Evolutionary conservation across 1,284 basidiomycete species (phyloP).

Genomic region (Ceratobasidium sp.): DNA sequence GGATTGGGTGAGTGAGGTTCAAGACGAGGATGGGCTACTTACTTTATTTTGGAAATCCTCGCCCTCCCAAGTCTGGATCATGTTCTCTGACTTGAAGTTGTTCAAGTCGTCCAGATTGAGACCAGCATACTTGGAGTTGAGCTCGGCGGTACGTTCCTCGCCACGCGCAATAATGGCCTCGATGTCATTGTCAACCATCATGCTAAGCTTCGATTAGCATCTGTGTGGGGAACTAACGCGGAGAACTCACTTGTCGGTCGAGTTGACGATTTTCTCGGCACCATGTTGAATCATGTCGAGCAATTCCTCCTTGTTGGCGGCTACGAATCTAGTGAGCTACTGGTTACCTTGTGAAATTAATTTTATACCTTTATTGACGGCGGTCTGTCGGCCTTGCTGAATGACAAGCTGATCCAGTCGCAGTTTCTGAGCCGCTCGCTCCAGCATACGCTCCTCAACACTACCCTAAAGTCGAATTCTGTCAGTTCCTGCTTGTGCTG

Average conservation of each 20-base stretch:
- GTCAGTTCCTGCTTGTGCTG: no score
- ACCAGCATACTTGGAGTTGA: conserved; percentile 92
- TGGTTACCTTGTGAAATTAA: background rate
- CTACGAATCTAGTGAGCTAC: conserved; percentile 48
- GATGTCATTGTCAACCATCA: conserved; percentile 90
- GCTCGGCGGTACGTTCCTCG: conserved; percentile 86
- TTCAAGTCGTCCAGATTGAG: conserved; percentile 94
- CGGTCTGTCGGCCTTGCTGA: conserved; percentile 86
- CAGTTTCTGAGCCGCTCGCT: conserved; percentile 95
- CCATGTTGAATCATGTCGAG: conserved; percentile 99
- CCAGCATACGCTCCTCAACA: conserved; percentile 97
- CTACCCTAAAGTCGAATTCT: conserved; percentile 58
- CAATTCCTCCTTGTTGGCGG: conserved; percentile 94
- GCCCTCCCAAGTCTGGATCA: conserved; percentile 93
- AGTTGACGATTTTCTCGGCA: conserved; percentile 95
- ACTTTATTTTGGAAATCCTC: conserved; percentile 87
- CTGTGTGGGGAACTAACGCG: background rate
- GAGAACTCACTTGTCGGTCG: conserved; percentile 62
- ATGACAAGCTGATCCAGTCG: conserved; percentile 97
- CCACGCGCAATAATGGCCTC: conserved; percentile 93
- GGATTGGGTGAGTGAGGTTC: conserved; percentile 40
- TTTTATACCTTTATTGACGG: conserved; percentile 63
- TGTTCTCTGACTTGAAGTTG: conserved; percentile 93
- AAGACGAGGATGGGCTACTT: conserved; percentile 43
- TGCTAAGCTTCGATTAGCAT: conserved; percentile 52